Percentiles rank a stretch among this genome's conserved stretches.
Evolutionary conservation across 208 protist species (phyloP).

Genomic region (Trypanosoma melophagium): DNA sequence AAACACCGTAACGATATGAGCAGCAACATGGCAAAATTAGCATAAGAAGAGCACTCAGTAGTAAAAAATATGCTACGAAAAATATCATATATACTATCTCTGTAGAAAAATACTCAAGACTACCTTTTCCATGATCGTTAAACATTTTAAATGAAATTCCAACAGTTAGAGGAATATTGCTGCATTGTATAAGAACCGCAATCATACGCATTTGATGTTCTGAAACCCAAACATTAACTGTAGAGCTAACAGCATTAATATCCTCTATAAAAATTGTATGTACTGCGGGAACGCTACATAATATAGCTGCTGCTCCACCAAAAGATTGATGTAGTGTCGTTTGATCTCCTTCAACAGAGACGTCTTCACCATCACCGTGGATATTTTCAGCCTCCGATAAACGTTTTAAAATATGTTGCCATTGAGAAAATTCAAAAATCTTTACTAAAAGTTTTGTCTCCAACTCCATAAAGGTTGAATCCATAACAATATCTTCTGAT

Average conservation of each 20-base stretch:
- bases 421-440: slow-evolving; percentile 47
- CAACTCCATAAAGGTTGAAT: slow-evolving; percentile 14
- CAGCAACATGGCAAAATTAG: slow-evolving; percentile 9
- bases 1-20: not conserved
- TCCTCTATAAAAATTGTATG: not conserved
- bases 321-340: not conserved
- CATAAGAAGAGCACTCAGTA: slow-evolving; percentile 5
- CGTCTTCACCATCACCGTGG: too few relatives aligned
- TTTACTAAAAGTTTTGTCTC: slow-evolving; percentile 40
- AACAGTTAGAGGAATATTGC: slow-evolving; percentile 40
- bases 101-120: slow-evolving; percentile 2
- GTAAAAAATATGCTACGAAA: slow-evolving; percentile 10
- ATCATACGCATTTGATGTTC: slow-evolving; percentile 32
- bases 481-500: slow-evolving; percentile 8
- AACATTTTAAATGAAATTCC: slow-evolving; percentile 3
- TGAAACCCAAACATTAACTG: slow-evolving; percentile 22
- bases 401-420: slow-evolving; percentile 27
- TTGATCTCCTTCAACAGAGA: not conserved
- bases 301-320: not conserved
- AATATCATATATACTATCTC: slow-evolving; percentile 4
- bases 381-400: not conserved
- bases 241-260: too few relatives aligned
- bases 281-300: not conserved
- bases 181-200: slow-evolving; percentile 65
- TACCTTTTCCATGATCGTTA: slow-evolving; percentile 10